Base-by-base conservation (phyloP, 106 monocot genomes). In the Phalaenopsis aphrodite region DNA sequence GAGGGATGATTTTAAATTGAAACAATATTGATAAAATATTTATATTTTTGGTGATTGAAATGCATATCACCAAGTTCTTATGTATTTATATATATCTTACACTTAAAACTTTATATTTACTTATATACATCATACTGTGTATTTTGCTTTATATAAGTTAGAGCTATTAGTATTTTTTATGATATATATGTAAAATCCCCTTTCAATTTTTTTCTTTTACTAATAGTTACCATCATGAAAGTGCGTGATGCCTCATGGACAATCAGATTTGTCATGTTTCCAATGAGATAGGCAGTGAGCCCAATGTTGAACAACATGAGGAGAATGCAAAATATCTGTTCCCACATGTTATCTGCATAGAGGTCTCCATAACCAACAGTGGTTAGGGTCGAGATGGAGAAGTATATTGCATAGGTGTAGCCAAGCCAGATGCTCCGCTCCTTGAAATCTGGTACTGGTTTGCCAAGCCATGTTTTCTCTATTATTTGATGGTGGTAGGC, bases 261-360 rank as follows among this genome's bases (percentile, higher is more conserved):
- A 23, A 88, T 77, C 18, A 88, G 83, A 55, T 88, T 85, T 47
- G 88, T 88, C 83, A 88, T 88, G 78, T 85, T 88, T 21, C 85
- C 88, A 39, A 85, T 88, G 49, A 88, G 38, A 52, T 88, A 88
- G 16, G 85, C 17, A 19, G 72, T 83, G 67, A 88, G 72, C 15
- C 88, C 88, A 48, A 88, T 80, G 72, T 88, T 88, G 83, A 88
- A 82, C 72, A 88, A 83, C 88, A 88, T 85, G 83, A 80, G 80
- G 77, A 88, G 49, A 73, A 85, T 83, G 52, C 43, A 55, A 52
- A 83, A 88, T 39, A 85, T n/a, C 64, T 77, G 83, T 72, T 88
- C 88, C 5, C 30, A 49, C 3, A 55, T 80, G 65, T 88, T 88
- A 69, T 49, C 77, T 47, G 88, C 82, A 72, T 82, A 77, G 5